Conservation (phyloP, 2,329 filamentous ascomycete species). For the Aschersonia sp. region DNA sequence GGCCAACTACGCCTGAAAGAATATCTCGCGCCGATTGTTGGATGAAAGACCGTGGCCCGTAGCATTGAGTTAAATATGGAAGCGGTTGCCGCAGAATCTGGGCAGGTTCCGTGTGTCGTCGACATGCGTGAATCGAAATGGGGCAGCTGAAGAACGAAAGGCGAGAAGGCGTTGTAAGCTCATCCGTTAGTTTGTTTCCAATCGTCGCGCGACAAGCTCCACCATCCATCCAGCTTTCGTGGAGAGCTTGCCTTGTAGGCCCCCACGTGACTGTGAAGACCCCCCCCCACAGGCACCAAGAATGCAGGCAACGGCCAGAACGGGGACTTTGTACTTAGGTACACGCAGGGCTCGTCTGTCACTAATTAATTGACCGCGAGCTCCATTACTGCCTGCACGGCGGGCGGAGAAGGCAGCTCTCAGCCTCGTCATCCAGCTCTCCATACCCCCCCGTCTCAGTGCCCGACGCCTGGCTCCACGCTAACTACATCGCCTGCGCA, state of each 20-base stretch:
- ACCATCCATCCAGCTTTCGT: background rate
- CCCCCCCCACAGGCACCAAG: no score
- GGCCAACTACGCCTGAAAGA: no score
- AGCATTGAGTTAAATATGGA: no score
- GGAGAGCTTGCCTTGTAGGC: background rate
- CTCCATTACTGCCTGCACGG: background rate
- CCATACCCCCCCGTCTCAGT: constrained; percentile 9
- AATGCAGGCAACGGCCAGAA: no score
- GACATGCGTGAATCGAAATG: background rate
- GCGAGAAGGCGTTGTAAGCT: background rate
- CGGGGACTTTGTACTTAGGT: no score
- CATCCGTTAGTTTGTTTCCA: background rate
- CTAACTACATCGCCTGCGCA: background rate
- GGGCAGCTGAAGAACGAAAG: background rate
- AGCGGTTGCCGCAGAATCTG: no score
- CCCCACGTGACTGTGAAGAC: background rate
- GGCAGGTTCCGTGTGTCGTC: no score
- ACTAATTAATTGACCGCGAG: constrained; percentile 1
- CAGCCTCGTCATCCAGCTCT: constrained; percentile 39
- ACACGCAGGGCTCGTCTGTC: no score
- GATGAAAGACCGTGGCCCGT: no score
- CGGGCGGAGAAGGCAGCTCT: constrained; percentile 26
- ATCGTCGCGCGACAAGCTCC: background rate
- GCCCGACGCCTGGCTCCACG: background rate
- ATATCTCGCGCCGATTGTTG: no score